Conservation (phyloP, 495 filamentous ascomycete genomes). For the Chaetomidium leptoderma region DNA sequence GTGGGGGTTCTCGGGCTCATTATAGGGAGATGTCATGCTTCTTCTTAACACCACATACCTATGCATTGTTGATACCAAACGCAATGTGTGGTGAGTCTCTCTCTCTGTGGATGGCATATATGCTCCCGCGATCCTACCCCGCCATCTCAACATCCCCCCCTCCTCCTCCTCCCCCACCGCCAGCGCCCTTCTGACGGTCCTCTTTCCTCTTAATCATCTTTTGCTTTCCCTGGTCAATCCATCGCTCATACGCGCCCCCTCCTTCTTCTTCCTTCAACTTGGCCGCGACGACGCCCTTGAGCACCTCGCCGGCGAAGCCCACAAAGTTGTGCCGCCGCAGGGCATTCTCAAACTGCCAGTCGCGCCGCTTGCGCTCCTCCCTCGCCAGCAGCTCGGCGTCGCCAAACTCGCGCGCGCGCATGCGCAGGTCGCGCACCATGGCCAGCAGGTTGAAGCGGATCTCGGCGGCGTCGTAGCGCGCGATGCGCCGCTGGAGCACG, state of each 20-base stretch:
- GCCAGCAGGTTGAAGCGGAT: conserved; percentile 96
- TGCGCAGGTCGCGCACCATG: conserved; percentile 75
- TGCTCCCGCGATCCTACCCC: conserved; percentile 25
- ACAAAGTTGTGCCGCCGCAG: conserved; percentile 92
- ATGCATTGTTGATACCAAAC: no score
- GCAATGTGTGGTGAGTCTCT: no score
- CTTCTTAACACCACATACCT: no score
- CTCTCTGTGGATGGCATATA: no score
- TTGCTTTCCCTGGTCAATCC: conserved; percentile 72
- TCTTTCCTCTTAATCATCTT: conserved; percentile 67
- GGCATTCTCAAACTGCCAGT: conserved; percentile 96
- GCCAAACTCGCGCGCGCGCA: conserved; percentile 72
- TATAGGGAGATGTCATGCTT: no score
- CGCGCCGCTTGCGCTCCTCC: conserved; percentile 78
- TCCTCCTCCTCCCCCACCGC: conserved; percentile 33
- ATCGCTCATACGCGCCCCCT: conserved; percentile 63
- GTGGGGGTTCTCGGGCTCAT: no score
- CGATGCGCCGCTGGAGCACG: conserved; percentile 79
- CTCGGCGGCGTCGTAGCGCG: conserved; percentile 77
- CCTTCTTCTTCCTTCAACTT: conserved; percentile 65
- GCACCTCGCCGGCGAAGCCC: conserved; percentile 84
- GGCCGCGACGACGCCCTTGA: conserved; percentile 71
- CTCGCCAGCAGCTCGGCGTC: conserved; percentile 71
- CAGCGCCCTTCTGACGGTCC: conserved; percentile 33
- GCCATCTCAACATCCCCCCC: conserved; percentile 45